phyloP scores from a whole-genome alignment of 345 rosid genomes.

The Citrus sinensis region DVS_A1.0 CM039162.1:32695501-32696000 shows the following conservation, averaged over 20 bases:
- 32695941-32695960: slow-evolving; percentile 95
- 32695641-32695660: slow-evolving; percentile 98
- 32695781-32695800: neutral
- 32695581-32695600: slow-evolving; percentile 93
- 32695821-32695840: neutral
- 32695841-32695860: neutral
- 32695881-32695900: slow-evolving; percentile 96
- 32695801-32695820: neutral
- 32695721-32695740: neutral
- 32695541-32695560: slow-evolving; percentile 79
- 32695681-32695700: slow-evolving; percentile 86
- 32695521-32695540: slow-evolving; percentile 76
- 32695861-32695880: slow-evolving; percentile 11
- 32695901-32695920: slow-evolving; percentile 84
- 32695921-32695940: slow-evolving; percentile 76
- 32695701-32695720: slow-evolving; percentile 78
- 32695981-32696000: slow-evolving; percentile 72
- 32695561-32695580: slow-evolving; percentile 80
- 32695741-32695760: slow-evolving; percentile 2
- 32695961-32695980: slow-evolving; percentile 67
- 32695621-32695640: slow-evolving; percentile 95
- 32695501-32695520: slow-evolving; percentile 16
- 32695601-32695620: slow-evolving; percentile 87
- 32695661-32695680: slow-evolving; percentile 82
- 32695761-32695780: neutral